phyloP scores from a whole-genome alignment of 768 basidiomycete species.

The Hygrophorus pudorinus region DNA sequence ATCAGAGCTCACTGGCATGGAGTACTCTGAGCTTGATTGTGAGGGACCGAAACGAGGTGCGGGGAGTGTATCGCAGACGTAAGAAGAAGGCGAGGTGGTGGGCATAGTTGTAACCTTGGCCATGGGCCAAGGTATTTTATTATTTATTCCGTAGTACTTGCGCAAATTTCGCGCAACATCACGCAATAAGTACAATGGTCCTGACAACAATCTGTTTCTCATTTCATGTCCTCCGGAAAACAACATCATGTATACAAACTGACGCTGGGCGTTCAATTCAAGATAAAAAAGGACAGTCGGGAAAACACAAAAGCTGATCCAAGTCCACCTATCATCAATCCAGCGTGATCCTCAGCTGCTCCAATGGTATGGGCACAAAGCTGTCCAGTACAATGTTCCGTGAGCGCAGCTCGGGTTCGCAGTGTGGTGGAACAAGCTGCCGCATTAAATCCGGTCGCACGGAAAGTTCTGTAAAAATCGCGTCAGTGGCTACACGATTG shows the following conservation, averaged over 20 bases:
- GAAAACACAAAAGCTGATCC: conserved; percentile 9
- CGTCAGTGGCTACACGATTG: conserved; percentile 1
- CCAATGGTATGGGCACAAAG: conserved; percentile 96
- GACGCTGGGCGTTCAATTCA: conserved; percentile 27
- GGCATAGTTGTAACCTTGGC: conserved; percentile 10
- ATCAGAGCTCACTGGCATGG: conserved; percentile 20
- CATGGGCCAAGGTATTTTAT: not conserved
- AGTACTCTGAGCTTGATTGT: conserved; percentile 10
- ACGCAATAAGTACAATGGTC: too few species aligned
- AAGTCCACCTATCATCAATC: conserved; percentile 43
- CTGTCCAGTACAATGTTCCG: conserved; percentile 81
- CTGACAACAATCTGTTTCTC: conserved; percentile 10
- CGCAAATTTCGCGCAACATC: conserved; percentile 7
- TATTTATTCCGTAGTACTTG: not conserved
- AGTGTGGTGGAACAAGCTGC: conserved; percentile 82
- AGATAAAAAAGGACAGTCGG: conserved; percentile 25
- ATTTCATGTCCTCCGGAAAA: conserved; percentile 11
- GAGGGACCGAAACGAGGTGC: conserved; percentile 40
- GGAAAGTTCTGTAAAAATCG: conserved; percentile 64
- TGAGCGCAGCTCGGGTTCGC: conserved; percentile 80
- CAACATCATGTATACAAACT: conserved; percentile 16
- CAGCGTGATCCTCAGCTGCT: conserved; percentile 88
- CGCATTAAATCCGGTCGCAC: conserved; percentile 91
- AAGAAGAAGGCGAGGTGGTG: conserved; percentile 21
- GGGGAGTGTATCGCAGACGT: conserved; percentile 67